phyloP scores from a whole-genome alignment of 306 rosid genomes.

The Cucurbita maxima region DNA sequence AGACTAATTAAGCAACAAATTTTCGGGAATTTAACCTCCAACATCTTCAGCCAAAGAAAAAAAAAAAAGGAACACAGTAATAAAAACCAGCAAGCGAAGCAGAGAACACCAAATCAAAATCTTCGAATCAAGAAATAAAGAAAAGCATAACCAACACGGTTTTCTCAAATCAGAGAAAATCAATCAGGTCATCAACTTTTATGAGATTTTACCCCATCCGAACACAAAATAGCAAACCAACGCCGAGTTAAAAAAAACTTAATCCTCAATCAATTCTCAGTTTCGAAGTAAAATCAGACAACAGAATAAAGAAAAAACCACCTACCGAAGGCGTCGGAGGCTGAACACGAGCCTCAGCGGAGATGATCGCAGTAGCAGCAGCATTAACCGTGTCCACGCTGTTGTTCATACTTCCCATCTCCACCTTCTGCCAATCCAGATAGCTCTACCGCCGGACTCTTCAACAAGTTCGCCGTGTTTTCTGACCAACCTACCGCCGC shows the following conservation, averaged over 20 bases:
- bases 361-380: slow-evolving; percentile 82
- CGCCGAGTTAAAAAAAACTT: background rate
- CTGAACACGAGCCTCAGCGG: slow-evolving; percentile 78
- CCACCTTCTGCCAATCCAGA: background rate
- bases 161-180: background rate
- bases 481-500: background rate
- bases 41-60: background rate
- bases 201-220: background rate
- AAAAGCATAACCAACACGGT: background rate
- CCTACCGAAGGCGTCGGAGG: slow-evolving; percentile 50
- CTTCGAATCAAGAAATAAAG: background rate
- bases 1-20: background rate
- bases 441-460: background rate
- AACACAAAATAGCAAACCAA: background rate
- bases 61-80: background rate
- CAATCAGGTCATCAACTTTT: background rate
- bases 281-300: background rate
- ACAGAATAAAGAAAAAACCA: background rate
- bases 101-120: background rate
- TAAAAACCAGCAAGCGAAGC: background rate
- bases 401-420: slow-evolving; percentile 43
- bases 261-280: slow-evolving; percentile 3
- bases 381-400: slow-evolving; percentile 83
- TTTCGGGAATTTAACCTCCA: background rate
- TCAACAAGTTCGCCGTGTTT: background rate